phyloP scores from a whole-genome alignment of 2,329 filamentous ascomycete genomes.

The Diatrype stigma region DNA sequence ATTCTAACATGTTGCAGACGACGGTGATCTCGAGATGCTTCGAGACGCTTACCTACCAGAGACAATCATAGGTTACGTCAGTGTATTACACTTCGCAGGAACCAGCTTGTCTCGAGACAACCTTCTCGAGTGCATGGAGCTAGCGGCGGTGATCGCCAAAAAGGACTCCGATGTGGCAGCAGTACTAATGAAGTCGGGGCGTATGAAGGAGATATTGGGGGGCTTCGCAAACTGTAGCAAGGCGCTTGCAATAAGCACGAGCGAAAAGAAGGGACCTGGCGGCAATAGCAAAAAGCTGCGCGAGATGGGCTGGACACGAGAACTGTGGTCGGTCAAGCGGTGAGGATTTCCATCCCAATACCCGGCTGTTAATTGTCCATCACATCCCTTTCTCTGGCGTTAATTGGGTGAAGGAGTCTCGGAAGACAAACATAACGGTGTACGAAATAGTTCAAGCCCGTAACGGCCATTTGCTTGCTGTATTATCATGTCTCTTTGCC shows the following conservation, averaged over 20 bases:
- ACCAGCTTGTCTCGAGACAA: constrained; percentile 70
- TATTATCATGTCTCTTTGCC: too few relatives aligned
- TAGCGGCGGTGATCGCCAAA: constrained; percentile 71
- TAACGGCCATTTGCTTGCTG: too few relatives aligned
- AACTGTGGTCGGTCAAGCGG: constrained; percentile 56
- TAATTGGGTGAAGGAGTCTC: too few relatives aligned
- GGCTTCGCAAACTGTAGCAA: constrained; percentile 75
- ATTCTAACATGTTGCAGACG: constrained; percentile 36
- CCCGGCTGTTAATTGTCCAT: neutral
- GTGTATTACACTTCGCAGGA: constrained; percentile 74
- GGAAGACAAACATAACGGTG: too few relatives aligned
- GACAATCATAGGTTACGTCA: constrained; percentile 77
- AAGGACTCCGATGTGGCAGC: constrained; percentile 62
- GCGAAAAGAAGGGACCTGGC: constrained; percentile 48
- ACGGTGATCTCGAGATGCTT: constrained; percentile 58
- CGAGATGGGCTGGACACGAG: constrained; percentile 59
- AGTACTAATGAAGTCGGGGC: constrained; percentile 59
- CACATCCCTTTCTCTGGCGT: too few relatives aligned
- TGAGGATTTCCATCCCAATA: too few relatives aligned
- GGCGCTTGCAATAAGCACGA: constrained; percentile 56
- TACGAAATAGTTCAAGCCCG: too few relatives aligned
- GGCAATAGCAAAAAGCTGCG: constrained; percentile 56
- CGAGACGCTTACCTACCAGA: constrained; percentile 81
- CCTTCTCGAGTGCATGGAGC: constrained; percentile 80
- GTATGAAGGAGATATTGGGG: constrained; percentile 73